Evolutionary conservation across 164 flowering plant species (phyloP).

Genomic region (Dillenia suffruticosa): DNA sequence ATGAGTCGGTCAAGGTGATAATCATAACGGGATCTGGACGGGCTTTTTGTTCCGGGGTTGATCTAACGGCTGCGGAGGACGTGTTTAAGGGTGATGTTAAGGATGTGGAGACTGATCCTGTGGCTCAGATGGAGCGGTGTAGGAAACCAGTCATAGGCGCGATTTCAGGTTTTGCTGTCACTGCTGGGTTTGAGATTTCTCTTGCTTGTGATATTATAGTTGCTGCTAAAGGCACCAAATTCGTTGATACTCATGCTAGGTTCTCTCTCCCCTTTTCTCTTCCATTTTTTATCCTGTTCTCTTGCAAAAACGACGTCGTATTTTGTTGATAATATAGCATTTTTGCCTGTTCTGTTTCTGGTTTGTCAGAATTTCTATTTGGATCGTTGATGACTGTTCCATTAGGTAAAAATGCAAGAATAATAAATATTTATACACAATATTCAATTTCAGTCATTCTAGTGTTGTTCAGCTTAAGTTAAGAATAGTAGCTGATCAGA

Average conservation of each 20-base stretch:
- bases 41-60: constrained; percentile 89
- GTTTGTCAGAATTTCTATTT: too few relatives aligned
- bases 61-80: constrained; percentile 82
- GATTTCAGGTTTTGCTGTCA: constrained; percentile 76
- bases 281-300: background rate
- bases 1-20: constrained; percentile 65
- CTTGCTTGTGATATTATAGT: constrained; percentile 79
- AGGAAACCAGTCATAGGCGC: constrained; percentile 87
- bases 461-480: too few relatives aligned
- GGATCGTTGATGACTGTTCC: too few relatives aligned
- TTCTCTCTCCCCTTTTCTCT: constrained; percentile 4
- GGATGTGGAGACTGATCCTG: constrained; percentile 66
- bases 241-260: constrained; percentile 90
- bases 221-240: constrained; percentile 73
- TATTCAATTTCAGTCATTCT: too few relatives aligned
- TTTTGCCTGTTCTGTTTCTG: too few relatives aligned
- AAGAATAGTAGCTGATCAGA: too few relatives aligned
- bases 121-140: constrained; percentile 82
- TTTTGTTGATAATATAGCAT: too few relatives aligned
- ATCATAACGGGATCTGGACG: constrained; percentile 73
- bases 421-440: too few relatives aligned
- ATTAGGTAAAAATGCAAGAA: too few relatives aligned
- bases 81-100: constrained; percentile 91
- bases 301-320: background rate
- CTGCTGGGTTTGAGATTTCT: constrained; percentile 90